These are phyloP conservation scores for Podospora tetraspora DNA, from an alignment of 495 filamentous ascomycete species.

Conservation along the genomic window DNA sequence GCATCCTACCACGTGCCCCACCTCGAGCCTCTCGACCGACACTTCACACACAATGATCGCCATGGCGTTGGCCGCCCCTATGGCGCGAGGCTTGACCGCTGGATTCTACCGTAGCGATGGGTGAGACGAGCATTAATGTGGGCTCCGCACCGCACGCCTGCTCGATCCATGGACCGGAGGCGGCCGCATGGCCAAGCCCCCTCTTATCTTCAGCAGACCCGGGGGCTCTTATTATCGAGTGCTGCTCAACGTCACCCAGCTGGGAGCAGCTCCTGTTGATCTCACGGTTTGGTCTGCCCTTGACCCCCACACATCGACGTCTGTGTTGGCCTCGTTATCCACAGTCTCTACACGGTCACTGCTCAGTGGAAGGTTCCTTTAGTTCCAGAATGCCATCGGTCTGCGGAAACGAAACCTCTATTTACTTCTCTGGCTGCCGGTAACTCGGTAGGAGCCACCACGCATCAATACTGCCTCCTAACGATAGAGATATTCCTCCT, in stretches of 20 bases:
- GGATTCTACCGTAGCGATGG: neutral
- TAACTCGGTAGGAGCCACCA: neutral
- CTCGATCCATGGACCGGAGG: neutral
- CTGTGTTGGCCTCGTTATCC: neutral
- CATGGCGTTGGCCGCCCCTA: neutral
- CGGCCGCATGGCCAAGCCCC: neutral
- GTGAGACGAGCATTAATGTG: neutral
- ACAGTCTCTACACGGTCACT: neutral
- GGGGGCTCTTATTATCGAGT: neutral
- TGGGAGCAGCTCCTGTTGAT: neutral
- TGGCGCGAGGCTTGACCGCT: neutral
- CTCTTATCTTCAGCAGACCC: neutral
- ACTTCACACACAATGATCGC: constrained; percentile 25
- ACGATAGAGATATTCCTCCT: neutral
- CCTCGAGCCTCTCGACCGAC: neutral
- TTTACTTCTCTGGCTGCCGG: neutral
- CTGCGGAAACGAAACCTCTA: neutral
- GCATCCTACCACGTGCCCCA: constrained; percentile 5
- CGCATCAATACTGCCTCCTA: neutral
- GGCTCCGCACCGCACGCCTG: neutral
- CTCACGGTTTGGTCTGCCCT: neutral
- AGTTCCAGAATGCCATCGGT: neutral
- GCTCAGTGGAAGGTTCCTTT: neutral
- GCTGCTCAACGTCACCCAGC: neutral
- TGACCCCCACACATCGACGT: neutral